Conservation (phyloP, 306 rosid species). For the Castanopsis chinensis region DNA sequence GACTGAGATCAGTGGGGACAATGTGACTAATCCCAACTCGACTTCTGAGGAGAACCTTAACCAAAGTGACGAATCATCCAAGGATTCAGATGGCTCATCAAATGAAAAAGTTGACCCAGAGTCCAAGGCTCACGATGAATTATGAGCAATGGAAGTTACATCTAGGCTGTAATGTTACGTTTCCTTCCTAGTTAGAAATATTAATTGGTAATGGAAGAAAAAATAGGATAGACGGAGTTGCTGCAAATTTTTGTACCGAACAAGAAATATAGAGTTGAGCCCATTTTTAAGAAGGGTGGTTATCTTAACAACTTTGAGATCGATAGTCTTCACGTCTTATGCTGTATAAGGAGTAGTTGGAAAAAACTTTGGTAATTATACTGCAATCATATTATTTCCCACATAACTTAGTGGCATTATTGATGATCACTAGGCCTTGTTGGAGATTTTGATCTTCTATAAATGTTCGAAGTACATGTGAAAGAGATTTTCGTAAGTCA, state of each 20-base stretch:
- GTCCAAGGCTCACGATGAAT: conserved; percentile 59
- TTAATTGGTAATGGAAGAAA: conserved; percentile 34
- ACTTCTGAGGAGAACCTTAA: conserved; percentile 46
- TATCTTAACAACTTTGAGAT: neutral
- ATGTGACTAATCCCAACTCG: conserved; percentile 34
- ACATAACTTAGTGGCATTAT: too few relatives aligned
- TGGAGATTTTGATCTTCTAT: too few relatives aligned
- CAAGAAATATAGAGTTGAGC: conserved; percentile 30
- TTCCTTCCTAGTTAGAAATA: conserved; percentile 27
- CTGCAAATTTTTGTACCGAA: conserved; percentile 23
- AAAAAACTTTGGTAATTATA: too few relatives aligned
- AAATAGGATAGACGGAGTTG: conserved; percentile 18
- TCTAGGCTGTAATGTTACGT: conserved; percentile 23
- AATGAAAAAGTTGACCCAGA: conserved; percentile 32
- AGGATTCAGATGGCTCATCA: conserved; percentile 31
- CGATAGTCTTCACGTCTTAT: too few relatives aligned
- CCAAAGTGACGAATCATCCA: conserved; percentile 31
- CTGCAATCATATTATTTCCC: too few relatives aligned
- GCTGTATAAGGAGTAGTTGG: too few relatives aligned
- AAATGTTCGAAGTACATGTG: too few relatives aligned
- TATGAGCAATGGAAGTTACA: conserved; percentile 44
- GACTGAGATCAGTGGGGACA: conserved; percentile 46
- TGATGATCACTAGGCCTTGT: too few relatives aligned
- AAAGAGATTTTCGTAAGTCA: too few relatives aligned
- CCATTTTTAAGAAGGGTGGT: conserved; percentile 24